Conservation (phyloP, 176 grass and related monocot species). For the Secale cereale region DNA sequence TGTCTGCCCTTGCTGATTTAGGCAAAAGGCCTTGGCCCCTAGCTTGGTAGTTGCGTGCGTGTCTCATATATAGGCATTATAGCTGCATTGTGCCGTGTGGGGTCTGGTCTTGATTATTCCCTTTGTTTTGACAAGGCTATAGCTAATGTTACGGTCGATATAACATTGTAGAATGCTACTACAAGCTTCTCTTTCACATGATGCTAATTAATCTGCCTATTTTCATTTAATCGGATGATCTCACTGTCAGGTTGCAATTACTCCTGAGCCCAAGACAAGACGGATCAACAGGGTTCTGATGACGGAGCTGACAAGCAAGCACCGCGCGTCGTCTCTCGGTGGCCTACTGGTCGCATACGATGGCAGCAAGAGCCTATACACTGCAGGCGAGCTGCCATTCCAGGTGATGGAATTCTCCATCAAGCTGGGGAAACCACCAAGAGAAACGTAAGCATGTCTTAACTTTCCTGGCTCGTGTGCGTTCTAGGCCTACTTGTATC, state of each 20-base stretch:
- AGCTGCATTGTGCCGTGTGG: neutral
- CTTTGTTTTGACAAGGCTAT: neutral
- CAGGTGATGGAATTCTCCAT: conserved; percentile 57
- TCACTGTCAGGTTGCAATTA: conserved; percentile 52
- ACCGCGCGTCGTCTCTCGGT: conserved; percentile 31
- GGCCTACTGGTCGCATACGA: conserved; percentile 50
- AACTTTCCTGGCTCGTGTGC: neutral
- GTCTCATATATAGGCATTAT: neutral
- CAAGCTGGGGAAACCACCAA: conserved; percentile 35
- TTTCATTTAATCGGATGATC: neutral
- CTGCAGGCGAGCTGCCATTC: conserved; percentile 68
- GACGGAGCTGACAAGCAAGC: conserved; percentile 39
- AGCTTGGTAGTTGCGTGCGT: neutral
- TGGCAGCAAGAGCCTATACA: conserved; percentile 77
- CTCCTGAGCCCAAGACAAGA: conserved; percentile 51
- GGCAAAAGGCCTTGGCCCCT: neutral
- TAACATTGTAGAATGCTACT: neutral
- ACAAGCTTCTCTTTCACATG: neutral
- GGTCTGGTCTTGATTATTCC: neutral
- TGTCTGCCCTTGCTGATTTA: neutral
- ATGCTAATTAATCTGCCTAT: neutral
- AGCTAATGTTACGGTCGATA: neutral
- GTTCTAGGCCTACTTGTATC: neutral
- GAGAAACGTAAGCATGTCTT: conserved; percentile 26
- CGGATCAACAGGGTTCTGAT: conserved; percentile 55